Evolutionary conservation across 75 land plant genomes (phyloP).

Genomic region (Adiantum capillusveneris): DNA sequence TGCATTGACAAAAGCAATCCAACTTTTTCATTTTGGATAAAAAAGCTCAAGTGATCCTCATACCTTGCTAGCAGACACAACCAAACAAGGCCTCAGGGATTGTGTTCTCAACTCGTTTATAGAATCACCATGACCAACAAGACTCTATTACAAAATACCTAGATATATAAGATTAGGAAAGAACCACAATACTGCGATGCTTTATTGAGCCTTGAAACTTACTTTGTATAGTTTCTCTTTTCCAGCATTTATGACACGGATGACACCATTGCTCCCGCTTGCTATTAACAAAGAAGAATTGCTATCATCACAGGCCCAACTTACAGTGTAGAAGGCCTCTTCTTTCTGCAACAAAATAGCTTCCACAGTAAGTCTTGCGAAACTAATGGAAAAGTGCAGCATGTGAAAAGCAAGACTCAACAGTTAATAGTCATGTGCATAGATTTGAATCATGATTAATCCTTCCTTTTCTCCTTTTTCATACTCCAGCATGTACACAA

Average conservation of each 20-base stretch:
- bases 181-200: not conserved
- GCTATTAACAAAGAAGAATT: slow-evolving; percentile 66
- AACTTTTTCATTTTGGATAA: no score
- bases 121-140: slow-evolving; percentile 97
- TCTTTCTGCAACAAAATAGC: no score
- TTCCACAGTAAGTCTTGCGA: no score
- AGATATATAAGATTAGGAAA: not conserved
- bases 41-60: not conserved
- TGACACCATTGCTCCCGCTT: slow-evolving; percentile 89
- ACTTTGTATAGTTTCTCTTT: slow-evolving; percentile 78
- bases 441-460: no score
- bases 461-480: no score
- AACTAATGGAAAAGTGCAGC: no score
- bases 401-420: no score
- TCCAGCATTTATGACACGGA: slow-evolving; percentile 77
- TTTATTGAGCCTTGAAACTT: not conserved
- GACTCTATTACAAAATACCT: slow-evolving; percentile 43
- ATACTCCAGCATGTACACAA: no score
- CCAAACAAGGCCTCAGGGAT: slow-evolving; percentile 70
- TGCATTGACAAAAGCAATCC: no score
- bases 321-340: slow-evolving; percentile 88
- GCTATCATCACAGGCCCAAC: slow-evolving; percentile 81
- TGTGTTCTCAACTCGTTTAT: slow-evolving; percentile 96
- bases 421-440: no score
- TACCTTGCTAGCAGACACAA: slow-evolving; percentile 93